Conservation (phyloP, 2,329 filamentous ascomycete genomes). For the Fusarium xyrophilum region DNA sequence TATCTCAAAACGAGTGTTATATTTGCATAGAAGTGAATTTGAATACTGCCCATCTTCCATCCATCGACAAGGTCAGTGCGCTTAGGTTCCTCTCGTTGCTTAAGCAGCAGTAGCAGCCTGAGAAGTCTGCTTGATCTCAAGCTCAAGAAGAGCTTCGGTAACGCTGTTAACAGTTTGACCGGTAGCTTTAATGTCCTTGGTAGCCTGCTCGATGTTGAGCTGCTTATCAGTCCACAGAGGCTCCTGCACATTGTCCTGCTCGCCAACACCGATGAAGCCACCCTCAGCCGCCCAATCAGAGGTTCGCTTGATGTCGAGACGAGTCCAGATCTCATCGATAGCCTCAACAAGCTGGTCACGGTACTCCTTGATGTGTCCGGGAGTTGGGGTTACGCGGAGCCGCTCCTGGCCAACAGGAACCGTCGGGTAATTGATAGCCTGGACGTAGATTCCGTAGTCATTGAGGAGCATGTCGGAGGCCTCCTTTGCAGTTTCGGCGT, state of each 20-base stretch:
- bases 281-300: constrained; percentile 90
- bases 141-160: constrained; percentile 66
- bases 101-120: constrained; percentile 43
- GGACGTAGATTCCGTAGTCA: constrained; percentile 93
- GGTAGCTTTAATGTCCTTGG: constrained; percentile 65
- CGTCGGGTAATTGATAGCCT: constrained; percentile 98
- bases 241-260: constrained; percentile 65
- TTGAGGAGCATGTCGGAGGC: constrained; percentile 91
- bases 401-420: constrained; percentile 98
- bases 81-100: not conserved
- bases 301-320: constrained; percentile 89
- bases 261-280: constrained; percentile 93
- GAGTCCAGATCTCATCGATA: constrained; percentile 85
- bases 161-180: constrained; percentile 50
- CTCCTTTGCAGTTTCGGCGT: constrained; percentile 88
- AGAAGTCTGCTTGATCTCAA: constrained; percentile 52
- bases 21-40: constrained; percentile 33
- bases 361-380: constrained; percentile 84
- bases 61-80: constrained; percentile 3
- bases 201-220: constrained; percentile 74
- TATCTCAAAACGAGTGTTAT: constrained; percentile 27
- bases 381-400: constrained; percentile 93
- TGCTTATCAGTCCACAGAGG: constrained; percentile 94
- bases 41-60: constrained; percentile 16
- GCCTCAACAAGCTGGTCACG: constrained; percentile 85